phyloP scores from a whole-genome alignment of 2,329 filamentous ascomycete genomes.

The Sporothrix brasiliensis region DNA sequence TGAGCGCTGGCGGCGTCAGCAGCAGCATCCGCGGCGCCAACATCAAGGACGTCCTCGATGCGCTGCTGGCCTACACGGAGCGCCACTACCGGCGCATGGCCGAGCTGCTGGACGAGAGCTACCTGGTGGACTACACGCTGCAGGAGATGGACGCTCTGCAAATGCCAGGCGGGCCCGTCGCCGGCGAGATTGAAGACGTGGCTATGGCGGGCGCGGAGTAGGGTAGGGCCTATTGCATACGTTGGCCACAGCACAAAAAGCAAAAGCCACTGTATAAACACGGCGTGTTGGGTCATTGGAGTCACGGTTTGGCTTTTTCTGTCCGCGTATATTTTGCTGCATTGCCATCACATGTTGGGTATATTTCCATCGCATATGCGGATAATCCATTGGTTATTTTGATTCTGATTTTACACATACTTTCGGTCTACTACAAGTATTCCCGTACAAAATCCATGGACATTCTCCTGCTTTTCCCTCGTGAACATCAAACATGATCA shows the following conservation, averaged over 20 bases:
- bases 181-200: slow-evolving; percentile 36
- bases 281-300: slow-evolving; percentile 15
- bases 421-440: too few relatives aligned
- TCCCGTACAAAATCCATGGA: too few relatives aligned
- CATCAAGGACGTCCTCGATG: slow-evolving; percentile 81
- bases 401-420: neutral
- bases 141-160: slow-evolving; percentile 81
- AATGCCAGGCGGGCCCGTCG: slow-evolving; percentile 43
- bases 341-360: neutral
- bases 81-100: slow-evolving; percentile 88
- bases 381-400: neutral
- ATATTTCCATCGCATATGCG: neutral
- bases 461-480: neutral
- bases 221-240: neutral
- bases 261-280: neutral
- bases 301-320: neutral
- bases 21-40: slow-evolving; percentile 55
- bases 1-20: slow-evolving; percentile 49
- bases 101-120: slow-evolving; percentile 91
- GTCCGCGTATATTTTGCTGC: neutral
- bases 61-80: slow-evolving; percentile 87
- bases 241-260: neutral
- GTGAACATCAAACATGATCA: neutral
- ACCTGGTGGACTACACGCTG: slow-evolving; percentile 89
- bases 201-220: slow-evolving; percentile 36